phyloP scores from a whole-genome alignment of 2,329 filamentous ascomycete species.

The Pseudogymnoascus sp. region DNA sequence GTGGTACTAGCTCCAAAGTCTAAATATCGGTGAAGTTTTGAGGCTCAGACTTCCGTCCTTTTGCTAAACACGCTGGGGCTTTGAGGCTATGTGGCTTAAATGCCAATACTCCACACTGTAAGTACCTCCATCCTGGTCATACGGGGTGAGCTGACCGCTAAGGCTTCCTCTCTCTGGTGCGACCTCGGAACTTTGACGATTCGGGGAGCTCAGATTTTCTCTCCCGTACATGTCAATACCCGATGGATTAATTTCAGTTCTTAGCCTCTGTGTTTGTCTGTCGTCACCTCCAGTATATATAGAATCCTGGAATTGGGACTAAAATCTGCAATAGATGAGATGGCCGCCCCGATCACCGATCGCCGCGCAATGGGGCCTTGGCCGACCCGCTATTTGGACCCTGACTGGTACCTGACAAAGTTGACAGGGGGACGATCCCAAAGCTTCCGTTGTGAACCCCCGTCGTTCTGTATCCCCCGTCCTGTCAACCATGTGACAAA shows the following conservation, averaged over 20 bases:
- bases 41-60: neutral
- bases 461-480: neutral
- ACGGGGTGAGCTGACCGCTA: neutral
- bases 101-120: neutral
- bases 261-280: neutral
- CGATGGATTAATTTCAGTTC: neutral
- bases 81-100: neutral
- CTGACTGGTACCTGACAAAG: neutral
- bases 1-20: neutral
- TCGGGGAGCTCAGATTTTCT: neutral
- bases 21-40: neutral
- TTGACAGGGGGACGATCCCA: neutral
- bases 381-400: neutral
- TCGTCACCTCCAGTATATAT: neutral
- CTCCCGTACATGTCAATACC: neutral
- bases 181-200: neutral
- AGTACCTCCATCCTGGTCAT: neutral
- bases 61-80: neutral
- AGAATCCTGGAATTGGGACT: neutral
- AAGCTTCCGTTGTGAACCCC: neutral
- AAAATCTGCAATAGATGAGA: neutral
- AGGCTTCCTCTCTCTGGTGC: neutral
- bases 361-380: neutral
- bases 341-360: neutral
- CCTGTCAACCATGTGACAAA: neutral